These are phyloP conservation scores for Pythium rhizo-oryzae DNA, from an alignment of 352 stramenopile genomes.

Conservation along the genomic window DNA sequence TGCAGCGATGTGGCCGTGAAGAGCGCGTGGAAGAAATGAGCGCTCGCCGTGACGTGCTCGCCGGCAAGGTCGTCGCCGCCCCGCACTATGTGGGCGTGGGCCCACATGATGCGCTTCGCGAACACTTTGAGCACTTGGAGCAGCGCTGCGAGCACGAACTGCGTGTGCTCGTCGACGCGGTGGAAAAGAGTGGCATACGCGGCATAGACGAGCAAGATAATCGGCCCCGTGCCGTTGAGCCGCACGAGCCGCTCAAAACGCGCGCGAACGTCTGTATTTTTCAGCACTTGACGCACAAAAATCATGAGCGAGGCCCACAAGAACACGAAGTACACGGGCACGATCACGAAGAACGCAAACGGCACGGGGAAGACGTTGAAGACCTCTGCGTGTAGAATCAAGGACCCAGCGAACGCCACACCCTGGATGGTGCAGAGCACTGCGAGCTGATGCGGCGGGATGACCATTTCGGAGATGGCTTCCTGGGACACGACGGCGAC, in stretches of 20 bases:
- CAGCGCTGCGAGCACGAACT: conserved; percentile 38
- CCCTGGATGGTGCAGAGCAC: conserved; percentile 22
- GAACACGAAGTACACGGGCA: conserved; percentile 23
- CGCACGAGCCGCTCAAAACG: conserved; percentile 5
- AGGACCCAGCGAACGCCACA: conserved; percentile 18
- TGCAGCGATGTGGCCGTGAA: conserved; percentile 45
- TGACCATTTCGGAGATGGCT: conserved; percentile 30
- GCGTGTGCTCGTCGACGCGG: conserved; percentile 21
- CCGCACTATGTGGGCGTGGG: conserved; percentile 22
- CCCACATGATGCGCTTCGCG: conserved; percentile 10
- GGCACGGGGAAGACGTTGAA: conserved; percentile 36
- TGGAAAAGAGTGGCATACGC: conserved; percentile 36
- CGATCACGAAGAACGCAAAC: conserved; percentile 29
- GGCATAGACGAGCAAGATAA: conserved; percentile 35
- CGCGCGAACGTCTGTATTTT: neutral
- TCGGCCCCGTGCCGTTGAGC: conserved; percentile 10
- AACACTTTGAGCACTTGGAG: conserved; percentile 33
- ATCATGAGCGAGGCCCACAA: conserved; percentile 22
- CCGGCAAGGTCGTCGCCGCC: conserved; percentile 32
- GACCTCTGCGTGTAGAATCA: conserved; percentile 24
- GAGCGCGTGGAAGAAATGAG: conserved; percentile 38
- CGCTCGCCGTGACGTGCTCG: conserved; percentile 11
- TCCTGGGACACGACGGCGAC: conserved; percentile 23
- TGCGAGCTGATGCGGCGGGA: conserved; percentile 25
- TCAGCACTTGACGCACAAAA: neutral